Evolutionary conservation across 805 yeast species (phyloP), one percentile per base, ranked within the genome.

Genomic region (Wickerhamiella hasegawae): DNA sequence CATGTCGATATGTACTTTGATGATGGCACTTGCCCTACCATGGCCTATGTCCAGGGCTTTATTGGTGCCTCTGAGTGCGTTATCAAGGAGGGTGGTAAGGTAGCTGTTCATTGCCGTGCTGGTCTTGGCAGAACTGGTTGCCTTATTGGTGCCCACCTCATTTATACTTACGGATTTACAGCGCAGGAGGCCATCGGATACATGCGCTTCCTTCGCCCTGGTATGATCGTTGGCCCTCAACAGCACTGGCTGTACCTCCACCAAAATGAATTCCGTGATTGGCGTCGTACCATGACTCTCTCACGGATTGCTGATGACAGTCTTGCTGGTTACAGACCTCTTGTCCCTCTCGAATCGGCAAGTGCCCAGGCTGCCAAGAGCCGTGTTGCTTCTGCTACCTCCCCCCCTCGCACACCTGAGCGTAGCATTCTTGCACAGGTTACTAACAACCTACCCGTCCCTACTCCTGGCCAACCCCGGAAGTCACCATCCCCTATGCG

Each of bases 181-280:
- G 98, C 98, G 3, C 79, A 71, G 53, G 98, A 90, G 57, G 90
- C 94, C 57, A 90, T 90, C 48, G 94, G 87, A 1, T 90, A 84
- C 53, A 80, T 90, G 87, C 69, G 98, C 55, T 80, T 90, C 71
- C 68, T 90, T 43, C 71, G 98, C 46, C 98, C 98, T 0, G 98
- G 98, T 28, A 90, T 90, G 98, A 96, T 90, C n/a, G 98, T 90
- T 21, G 98, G 98, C 0, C 98, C 98, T 2, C 98, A 90, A 57
- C 98, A 90, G 55, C 98, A 90, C 60, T 90, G 98, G 98, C 66
- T 90, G 40, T 90, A 90, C 52, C 67, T 90, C 43, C 95, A 90
- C 54, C 98, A 90, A 57, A 76, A 83, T 55, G 95, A 85, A 46
- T 90, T 90, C 57, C 69, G 96, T 49, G 95, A 84, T 49, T 90